Evolutionary conservation across 139 green algal genomes (phyloP).

Genomic region (Coelastrella sp.): DNA sequence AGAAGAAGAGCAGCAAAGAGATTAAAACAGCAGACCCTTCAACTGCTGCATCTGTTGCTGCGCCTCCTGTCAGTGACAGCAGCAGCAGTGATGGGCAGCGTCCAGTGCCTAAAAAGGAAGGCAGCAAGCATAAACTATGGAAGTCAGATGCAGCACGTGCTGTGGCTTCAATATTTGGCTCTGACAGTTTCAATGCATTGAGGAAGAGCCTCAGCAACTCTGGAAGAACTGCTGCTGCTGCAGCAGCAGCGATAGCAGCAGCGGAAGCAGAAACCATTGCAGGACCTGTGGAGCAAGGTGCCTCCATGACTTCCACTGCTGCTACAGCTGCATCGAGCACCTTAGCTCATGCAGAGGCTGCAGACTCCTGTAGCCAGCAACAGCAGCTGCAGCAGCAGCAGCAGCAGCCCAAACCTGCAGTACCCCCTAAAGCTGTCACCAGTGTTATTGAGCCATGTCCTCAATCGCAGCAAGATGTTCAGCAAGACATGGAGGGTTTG

Average conservation of each 20-base stretch:
- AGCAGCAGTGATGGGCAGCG: background rate
- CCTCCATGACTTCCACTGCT: too few species aligned
- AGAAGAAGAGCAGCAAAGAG: background rate
- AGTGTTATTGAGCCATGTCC: too few species aligned
- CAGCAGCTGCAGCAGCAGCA: background rate
- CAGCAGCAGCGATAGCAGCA: background rate
- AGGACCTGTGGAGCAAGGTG: too few species aligned
- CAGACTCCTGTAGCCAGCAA: too few species aligned
- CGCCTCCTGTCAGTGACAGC: background rate
- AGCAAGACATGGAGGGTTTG: too few species aligned
- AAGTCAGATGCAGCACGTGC: slow-evolving; percentile 15
- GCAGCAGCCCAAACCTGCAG: too few species aligned
- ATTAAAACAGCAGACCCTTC: background rate
- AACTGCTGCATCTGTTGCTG: background rate
- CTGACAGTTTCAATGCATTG: background rate
- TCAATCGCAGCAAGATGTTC: too few species aligned
- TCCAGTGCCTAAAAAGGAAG: background rate
- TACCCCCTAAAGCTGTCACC: too few species aligned
- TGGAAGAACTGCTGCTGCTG: background rate
- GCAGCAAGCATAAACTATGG: background rate
- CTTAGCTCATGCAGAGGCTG: too few species aligned
- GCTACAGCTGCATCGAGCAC: background rate
- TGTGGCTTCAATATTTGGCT: slow-evolving; percentile 4
- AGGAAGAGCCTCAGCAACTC: background rate
- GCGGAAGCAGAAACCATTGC: background rate